Evolutionary conservation across 2,329 filamentous ascomycete species (phyloP).

Genomic region (Arachnomyces sp.): DNA sequence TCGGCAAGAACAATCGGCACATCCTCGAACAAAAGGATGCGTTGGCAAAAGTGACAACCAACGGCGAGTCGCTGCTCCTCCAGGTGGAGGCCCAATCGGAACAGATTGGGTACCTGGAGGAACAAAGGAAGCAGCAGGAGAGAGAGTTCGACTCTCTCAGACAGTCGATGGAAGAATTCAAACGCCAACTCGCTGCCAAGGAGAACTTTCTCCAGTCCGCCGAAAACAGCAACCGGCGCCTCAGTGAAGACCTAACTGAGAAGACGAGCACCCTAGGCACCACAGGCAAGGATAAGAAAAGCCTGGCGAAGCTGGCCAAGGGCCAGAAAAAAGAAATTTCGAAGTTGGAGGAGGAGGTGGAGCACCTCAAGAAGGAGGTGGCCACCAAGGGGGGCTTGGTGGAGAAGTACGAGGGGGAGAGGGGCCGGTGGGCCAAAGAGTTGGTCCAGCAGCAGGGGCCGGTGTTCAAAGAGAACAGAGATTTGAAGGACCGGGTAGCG

Average conservation of each 20-base stretch:
- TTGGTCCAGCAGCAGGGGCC: neutral
- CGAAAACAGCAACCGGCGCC: neutral
- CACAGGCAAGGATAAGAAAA: slow-evolving; percentile 1
- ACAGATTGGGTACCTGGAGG: too few relatives aligned
- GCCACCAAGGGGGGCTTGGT: neutral
- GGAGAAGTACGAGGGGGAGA: slow-evolving; percentile 3
- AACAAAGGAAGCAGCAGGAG: too few relatives aligned
- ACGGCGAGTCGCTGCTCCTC: too few relatives aligned
- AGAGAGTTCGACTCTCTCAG: too few relatives aligned
- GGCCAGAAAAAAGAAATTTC: slow-evolving; percentile 3
- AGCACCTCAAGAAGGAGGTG: neutral
- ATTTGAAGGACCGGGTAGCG: slow-evolving; percentile 1
- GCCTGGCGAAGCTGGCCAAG: neutral
- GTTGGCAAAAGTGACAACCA: too few relatives aligned
- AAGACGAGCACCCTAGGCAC: neutral
- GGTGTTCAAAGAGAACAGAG: slow-evolving; percentile 3
- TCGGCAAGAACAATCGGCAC: too few relatives aligned
- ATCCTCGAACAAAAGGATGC: too few relatives aligned
- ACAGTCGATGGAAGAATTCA: too few relatives aligned
- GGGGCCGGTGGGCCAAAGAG: slow-evolving; percentile 3
- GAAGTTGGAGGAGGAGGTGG: slow-evolving; percentile 5
- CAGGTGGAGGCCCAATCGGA: too few relatives aligned
- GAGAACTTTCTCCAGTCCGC: neutral
- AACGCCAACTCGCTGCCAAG: too few relatives aligned
- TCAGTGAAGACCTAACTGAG: neutral